Conservation (phyloP, 768 basidiomycete genomes). For the Suillus bovinus region DNA sequence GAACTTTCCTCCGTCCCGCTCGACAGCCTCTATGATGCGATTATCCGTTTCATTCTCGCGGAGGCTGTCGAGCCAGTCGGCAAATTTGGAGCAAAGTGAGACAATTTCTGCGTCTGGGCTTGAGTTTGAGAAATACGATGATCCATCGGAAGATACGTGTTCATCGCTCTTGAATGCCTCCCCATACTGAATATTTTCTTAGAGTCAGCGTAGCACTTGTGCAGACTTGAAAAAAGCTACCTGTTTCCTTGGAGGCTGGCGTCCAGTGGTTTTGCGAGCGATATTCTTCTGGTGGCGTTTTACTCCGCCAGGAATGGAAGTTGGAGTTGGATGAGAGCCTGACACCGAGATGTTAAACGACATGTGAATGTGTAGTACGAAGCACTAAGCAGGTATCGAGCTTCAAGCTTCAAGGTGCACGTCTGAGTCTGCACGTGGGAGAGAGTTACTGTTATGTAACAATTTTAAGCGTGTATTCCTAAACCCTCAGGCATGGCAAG, state of each 20-base stretch:
- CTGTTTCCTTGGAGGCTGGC: conserved; percentile 3
- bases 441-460: not conserved
- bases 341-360: not conserved
- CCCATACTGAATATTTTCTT: not conserved
- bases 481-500: too few relatives aligned
- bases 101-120: not conserved
- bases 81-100: not conserved
- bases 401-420: not conserved
- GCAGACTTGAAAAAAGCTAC: not conserved
- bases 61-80: not conserved
- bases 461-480: not conserved
- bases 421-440: not conserved
- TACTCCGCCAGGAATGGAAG: not conserved
- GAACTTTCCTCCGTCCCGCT: conserved; percentile 21
- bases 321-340: not conserved
- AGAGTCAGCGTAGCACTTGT: not conserved
- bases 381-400: not conserved
- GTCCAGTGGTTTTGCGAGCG: conserved; percentile 3
- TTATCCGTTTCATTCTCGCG: not conserved
- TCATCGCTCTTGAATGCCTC: not conserved
- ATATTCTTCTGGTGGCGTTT: not conserved
- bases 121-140: not conserved
- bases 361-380: not conserved
- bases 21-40: conserved; percentile 18
- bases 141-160: not conserved